Base-by-base conservation (phyloP, 2,329 filamentous ascomycete genomes). In the Nannizziopsis barbatae region DNA sequence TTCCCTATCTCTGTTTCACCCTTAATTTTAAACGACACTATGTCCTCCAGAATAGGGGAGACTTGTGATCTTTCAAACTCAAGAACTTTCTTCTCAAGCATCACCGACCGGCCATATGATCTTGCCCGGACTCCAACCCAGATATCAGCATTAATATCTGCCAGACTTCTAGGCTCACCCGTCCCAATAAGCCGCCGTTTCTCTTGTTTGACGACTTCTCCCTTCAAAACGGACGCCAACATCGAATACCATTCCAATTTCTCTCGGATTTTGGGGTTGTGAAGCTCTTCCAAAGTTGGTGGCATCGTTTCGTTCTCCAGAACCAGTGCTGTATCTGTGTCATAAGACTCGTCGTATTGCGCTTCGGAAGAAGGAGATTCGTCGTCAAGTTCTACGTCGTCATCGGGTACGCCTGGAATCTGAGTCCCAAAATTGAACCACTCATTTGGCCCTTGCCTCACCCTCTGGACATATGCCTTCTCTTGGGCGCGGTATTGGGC, bases 231-330 rank as follows among this genome's bases (percentile, higher is more conserved):
- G 11, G 90, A 93, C 51, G 90, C 86, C 49, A 98, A 71, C 92
- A 98, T 98, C 2, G 87, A 87, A 67, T 98, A 89, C 92, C 92
- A 98, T 67, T 98, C 92, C 18, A 98, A 73, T 39, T 90, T 76
- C 66, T 96, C 92, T 52, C 89, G 77, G 61, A 89, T 95, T 54
- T 82, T 80, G 1, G 88, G 85, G 58, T 95, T 85, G 65, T 85
- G 84, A 45, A 96, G 68, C 64, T 98, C 92, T 60, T 96, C 92
- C 18, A 86, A 75, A 2, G 86, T 92, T 0, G 89, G 89, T 58
- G 92, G 85, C 55, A 87, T 78, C 56, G 92, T 84, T 59, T 95
- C 87, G 59, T 90, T 88, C 50, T 86, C 85, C 61, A 94, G 89
- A 59, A 95, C 95, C 63, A 96, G 80, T 61, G 94, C 81, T 14